Conservation (phyloP, 2,329 filamentous ascomycete genomes). For the Thielaviopsis punctulata region DNA sequence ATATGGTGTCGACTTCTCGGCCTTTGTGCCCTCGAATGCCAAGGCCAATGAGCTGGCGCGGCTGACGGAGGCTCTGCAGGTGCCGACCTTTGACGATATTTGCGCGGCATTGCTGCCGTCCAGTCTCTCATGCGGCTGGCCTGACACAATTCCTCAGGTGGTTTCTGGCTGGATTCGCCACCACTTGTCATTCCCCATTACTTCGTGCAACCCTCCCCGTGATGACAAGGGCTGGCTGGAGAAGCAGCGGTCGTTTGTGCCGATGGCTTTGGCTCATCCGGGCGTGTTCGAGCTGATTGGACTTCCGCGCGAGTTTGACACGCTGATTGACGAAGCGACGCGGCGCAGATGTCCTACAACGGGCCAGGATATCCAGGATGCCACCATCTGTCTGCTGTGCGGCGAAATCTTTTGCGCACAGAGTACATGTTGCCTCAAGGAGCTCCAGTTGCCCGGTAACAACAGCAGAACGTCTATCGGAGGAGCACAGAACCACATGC, state of each 20-base stretch:
- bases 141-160: slow-evolving; percentile 19
- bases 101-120: slow-evolving; percentile 40
- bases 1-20: slow-evolving; percentile 75
- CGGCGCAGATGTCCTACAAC: slow-evolving; percentile 70
- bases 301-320: slow-evolving; percentile 80
- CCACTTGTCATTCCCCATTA: slow-evolving; percentile 26
- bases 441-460: slow-evolving; percentile 28
- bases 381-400: slow-evolving; percentile 83
- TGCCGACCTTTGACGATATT: slow-evolving; percentile 68
- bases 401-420: slow-evolving; percentile 95
- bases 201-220: slow-evolving; percentile 1
- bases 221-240: not conserved
- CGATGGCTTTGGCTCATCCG: slow-evolving; percentile 53
- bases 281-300: slow-evolving; percentile 89
- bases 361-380: slow-evolving; percentile 79
- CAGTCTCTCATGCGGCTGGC: slow-evolving; percentile 17
- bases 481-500: slow-evolving; percentile 80
- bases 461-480: slow-evolving; percentile 40
- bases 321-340: slow-evolving; percentile 80
- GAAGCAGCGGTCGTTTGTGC: slow-evolving; percentile 11
- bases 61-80: slow-evolving; percentile 53
- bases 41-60: slow-evolving; percentile 67
- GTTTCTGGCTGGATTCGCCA: slow-evolving; percentile 60
- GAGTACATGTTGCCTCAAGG: slow-evolving; percentile 71
- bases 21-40: slow-evolving; percentile 42